Percentiles rank a stretch among this genome's conserved stretches.
Conservation (phyloP, 371 early-diverging fungal species). For the Saksenaea oblongispora region DNA sequence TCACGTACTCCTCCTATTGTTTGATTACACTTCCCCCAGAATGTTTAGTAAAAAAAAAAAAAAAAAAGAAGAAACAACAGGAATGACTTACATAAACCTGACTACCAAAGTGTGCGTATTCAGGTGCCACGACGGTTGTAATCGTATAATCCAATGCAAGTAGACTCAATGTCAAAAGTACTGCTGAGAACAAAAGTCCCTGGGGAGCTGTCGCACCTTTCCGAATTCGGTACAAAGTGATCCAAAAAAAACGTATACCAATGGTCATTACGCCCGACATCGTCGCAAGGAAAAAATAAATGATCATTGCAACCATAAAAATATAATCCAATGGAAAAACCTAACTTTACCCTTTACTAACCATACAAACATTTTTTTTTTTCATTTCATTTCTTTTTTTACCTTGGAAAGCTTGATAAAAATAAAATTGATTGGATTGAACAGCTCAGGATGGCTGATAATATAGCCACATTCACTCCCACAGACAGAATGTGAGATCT, state of each 20-base stretch:
- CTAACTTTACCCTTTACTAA: constrained; percentile 13
- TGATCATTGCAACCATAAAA: constrained; percentile 59
- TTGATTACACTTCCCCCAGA: constrained; percentile 57
- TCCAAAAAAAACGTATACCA: constrained; percentile 68
- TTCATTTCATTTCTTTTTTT: constrained; percentile 20
- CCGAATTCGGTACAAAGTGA: constrained; percentile 54
- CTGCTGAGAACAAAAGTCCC: constrained; percentile 55
- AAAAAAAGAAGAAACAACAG: not conserved
- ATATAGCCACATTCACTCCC: constrained; percentile 71
- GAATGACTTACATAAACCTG: constrained; percentile 60
- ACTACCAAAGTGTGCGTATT: constrained; percentile 70
- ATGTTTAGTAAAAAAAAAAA: not conserved
- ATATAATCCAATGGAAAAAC: constrained; percentile 66
- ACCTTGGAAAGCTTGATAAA: constrained; percentile 58
- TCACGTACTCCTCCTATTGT: constrained; percentile 45
- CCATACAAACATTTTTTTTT: not conserved
- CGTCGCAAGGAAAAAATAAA: constrained; percentile 65
- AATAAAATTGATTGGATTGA: constrained; percentile 66
- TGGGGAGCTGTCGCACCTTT: constrained; percentile 61
- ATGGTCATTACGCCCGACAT: constrained; percentile 59
- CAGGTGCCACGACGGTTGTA: constrained; percentile 64
- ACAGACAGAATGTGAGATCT: constrained; percentile 58
- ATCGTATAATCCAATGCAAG: constrained; percentile 62
- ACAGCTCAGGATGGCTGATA: constrained; percentile 54
- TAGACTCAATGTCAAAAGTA: constrained; percentile 57